Base-by-base conservation (phyloP, 2,329 filamentous ascomycete genomes). In the Exophiala lecanii-corni region DNA sequence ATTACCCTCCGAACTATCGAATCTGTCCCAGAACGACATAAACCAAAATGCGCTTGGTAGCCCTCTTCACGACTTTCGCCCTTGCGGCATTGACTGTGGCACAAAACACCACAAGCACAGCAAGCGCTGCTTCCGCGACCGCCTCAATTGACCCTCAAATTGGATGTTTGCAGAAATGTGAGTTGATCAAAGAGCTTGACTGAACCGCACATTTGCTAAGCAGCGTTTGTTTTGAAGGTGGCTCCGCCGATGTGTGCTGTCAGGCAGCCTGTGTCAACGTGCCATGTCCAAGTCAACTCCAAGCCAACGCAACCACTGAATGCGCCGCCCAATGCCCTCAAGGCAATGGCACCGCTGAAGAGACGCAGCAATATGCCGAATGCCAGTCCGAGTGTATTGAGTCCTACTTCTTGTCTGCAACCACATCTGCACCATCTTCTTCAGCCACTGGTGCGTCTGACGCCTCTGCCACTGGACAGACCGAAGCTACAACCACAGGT, bases 251-350 rank as follows among this genome's bases (percentile, higher is more conserved):
- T 54, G 61, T 72, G 40, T 73, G 69, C 61, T 78, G 75, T 63
- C 59, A 66, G 50, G 74, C 75, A 26, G 56, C 60, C 10, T 78
- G 75, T 62, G 63, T 71, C 52, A 63, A 69, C 26, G 68, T 71
- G 28, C 74, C 75, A 21, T 74, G 70, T 58, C 74, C 74, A 49
- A 70, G 69, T 58, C 63, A 67, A n/a, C 56, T 58, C 36, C 66
- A 73, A 59, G 71, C 65, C 55, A 68, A 73, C 55, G 64, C 68
- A 45, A 76, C 73, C 57, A 74, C 65, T 56, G 60, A 66, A 36
- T 78, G 75, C 55, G 73, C 72, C 35, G 65, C 65, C 34, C 63
- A 68, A 40, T 78, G 75, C 59, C 68, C 71, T 43, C 72, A 77
- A 64, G 74, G 74, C 41, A 65, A 67, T 50, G 73, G 74, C 33